phyloP scores from a whole-genome alignment of 192 early-diverging fungal species.

The Entomortierella parvispora region DNA sequence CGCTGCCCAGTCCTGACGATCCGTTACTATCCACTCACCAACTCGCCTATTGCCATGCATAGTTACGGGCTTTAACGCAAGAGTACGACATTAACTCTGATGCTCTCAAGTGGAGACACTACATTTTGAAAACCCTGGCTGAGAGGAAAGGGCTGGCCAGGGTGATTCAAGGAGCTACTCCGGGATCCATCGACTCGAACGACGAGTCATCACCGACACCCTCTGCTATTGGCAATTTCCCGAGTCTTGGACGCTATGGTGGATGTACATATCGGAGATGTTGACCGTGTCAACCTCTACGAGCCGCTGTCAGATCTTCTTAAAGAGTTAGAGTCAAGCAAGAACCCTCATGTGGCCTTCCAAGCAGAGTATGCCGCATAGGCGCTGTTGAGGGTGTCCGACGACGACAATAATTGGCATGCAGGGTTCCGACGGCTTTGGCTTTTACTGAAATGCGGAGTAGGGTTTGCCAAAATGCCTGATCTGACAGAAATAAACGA shows the following conservation, averaged over 20 bases:
- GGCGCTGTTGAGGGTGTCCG: slow-evolving; percentile 1
- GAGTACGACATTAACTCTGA: background rate
- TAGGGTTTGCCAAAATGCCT: slow-evolving; percentile 5
- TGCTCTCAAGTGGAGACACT: background rate
- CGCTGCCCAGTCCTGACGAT: background rate
- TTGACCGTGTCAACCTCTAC: slow-evolving; percentile 3
- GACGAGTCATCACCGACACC: background rate
- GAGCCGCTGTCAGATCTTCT: slow-evolving; percentile 1
- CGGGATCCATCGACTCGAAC: background rate
- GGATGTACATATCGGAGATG: background rate
- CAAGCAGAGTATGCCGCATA: slow-evolving; percentile 4
- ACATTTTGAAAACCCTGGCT: background rate
- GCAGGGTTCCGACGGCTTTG: background rate
- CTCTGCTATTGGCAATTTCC: background rate
- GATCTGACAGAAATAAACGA: background rate
- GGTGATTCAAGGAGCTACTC: background rate
- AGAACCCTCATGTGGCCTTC: slow-evolving; percentile 2
- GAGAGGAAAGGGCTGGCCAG: background rate
- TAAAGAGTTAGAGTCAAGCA: background rate
- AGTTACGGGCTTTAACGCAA: background rate
- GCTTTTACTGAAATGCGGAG: background rate
- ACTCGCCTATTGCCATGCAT: background rate
- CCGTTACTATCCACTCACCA: background rate
- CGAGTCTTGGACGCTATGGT: slow-evolving; percentile 10
- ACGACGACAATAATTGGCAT: slow-evolving; percentile 4